Conservation (phyloP, 2,329 filamentous ascomycete genomes). For the Penicillium polonicum region DNA sequence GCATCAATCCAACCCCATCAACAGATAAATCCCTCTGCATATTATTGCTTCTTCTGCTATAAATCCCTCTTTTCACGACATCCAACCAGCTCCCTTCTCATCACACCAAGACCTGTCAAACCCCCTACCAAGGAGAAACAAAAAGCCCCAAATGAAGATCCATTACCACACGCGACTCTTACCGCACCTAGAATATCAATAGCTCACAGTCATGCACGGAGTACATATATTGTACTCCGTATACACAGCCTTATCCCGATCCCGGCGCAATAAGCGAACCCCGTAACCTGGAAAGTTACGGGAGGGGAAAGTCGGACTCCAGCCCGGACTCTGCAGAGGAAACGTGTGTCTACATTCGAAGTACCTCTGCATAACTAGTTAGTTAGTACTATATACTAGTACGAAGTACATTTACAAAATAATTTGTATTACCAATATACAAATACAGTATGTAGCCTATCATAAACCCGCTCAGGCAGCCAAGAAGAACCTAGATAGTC, state of each 20-base stretch:
- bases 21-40: neutral
- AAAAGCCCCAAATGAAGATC: neutral
- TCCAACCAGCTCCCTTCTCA: neutral
- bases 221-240: neutral
- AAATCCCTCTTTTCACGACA: neutral
- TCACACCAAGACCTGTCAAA: neutral
- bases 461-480: neutral
- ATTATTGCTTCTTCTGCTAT: neutral
- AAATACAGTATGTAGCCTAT: neutral
- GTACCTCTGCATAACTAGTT: neutral
- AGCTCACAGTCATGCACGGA: neutral
- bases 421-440: neutral
- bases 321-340: neutral
- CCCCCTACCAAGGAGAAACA: neutral
- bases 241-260: neutral
- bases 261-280: constrained; percentile 14
- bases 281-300: constrained; percentile 24
- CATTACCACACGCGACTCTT: neutral
- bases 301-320: constrained; percentile 18
- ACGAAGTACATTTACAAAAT: neutral
- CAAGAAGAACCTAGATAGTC: neutral
- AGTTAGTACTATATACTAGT: neutral
- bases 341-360: neutral
- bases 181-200: neutral
- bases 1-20: neutral